Evolutionary conservation across 139 green algal genomes (phyloP).

Genomic region (Micractinium conductrix): DNA sequence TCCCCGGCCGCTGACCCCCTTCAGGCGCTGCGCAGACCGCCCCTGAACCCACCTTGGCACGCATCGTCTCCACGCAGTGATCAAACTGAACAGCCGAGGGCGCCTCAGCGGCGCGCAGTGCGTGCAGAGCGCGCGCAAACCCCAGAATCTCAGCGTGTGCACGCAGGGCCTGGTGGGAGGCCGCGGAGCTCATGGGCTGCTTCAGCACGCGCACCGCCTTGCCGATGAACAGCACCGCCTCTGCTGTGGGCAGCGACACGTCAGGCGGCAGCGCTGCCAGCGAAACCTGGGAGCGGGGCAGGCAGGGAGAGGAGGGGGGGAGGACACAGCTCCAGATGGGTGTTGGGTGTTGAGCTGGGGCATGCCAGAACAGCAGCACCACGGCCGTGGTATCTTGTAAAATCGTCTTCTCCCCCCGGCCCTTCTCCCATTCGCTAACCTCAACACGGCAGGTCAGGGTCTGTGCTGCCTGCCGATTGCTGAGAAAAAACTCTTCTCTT

Average conservation of each 20-base stretch:
- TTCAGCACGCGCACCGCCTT: conserved; percentile 83
- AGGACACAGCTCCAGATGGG: too few relatives aligned
- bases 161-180: conserved; percentile 51
- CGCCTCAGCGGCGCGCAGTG: conserved; percentile 49
- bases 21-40: not conserved
- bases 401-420: too few relatives aligned
- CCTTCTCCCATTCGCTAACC: too few relatives aligned
- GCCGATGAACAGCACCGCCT: conserved; percentile 82
- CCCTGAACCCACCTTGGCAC: conserved; percentile 49
- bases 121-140: conserved; percentile 50
- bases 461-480: too few relatives aligned
- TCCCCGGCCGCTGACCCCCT: not conserved
- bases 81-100: not conserved
- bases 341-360: too few relatives aligned
- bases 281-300: conserved; percentile 50
- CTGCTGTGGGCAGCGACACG: conserved; percentile 61
- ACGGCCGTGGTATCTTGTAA: too few relatives aligned
- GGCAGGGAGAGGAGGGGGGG: not conserved
- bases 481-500: too few relatives aligned
- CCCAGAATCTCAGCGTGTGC: conserved; percentile 54
- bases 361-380: too few relatives aligned
- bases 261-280: conserved; percentile 61
- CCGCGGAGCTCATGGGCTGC: conserved; percentile 30
- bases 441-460: too few relatives aligned
- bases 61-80: conserved; percentile 21